phyloP scores from a whole-genome alignment of 352 stramenopile species.

The Globisporangium orthogonon region DNA sequence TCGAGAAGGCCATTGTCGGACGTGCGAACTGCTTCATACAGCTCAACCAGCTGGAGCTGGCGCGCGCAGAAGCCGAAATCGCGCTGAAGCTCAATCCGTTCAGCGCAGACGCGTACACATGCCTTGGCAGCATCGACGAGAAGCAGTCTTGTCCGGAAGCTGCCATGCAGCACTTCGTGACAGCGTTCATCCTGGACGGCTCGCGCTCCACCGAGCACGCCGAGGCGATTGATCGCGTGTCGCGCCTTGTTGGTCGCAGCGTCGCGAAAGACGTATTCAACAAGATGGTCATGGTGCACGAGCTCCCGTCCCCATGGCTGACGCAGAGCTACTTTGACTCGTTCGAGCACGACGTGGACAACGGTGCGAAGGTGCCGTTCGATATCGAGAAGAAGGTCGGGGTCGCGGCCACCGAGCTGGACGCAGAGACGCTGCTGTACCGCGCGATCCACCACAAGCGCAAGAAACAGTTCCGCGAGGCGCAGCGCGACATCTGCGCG shows the following conservation, averaged over 20 bases:
- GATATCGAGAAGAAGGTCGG: conserved; percentile 55
- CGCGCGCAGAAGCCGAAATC: conserved; percentile 35
- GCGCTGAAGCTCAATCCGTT: conserved; percentile 61
- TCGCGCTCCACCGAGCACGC: conserved; percentile 64
- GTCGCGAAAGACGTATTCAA: conserved; percentile 66
- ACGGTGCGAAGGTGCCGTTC: conserved; percentile 42
- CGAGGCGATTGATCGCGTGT: conserved; percentile 67
- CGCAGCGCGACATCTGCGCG: conserved; percentile 38
- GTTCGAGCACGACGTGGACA: conserved; percentile 75
- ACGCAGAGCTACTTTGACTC: conserved; percentile 84
- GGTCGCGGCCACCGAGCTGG: conserved; percentile 30
- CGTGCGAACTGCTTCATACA: conserved; percentile 56
- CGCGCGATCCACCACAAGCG: conserved; percentile 70
- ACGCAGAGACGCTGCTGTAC: conserved; percentile 44
- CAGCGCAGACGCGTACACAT: conserved; percentile 61
- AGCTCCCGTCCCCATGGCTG: conserved; percentile 72
- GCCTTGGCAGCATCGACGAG: conserved; percentile 58
- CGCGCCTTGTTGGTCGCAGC: conserved; percentile 50
- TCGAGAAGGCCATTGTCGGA: conserved; percentile 49
- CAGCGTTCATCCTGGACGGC: conserved; percentile 75
- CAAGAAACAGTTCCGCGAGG: conserved; percentile 36
- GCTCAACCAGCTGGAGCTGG: conserved; percentile 33
- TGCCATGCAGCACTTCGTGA: conserved; percentile 83
- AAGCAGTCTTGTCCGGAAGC: conserved; percentile 34
- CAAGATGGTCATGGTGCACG: conserved; percentile 61